phyloP scores from a whole-genome alignment of 257 asterid genomes.

The Solanum clarkiae region DNA sequence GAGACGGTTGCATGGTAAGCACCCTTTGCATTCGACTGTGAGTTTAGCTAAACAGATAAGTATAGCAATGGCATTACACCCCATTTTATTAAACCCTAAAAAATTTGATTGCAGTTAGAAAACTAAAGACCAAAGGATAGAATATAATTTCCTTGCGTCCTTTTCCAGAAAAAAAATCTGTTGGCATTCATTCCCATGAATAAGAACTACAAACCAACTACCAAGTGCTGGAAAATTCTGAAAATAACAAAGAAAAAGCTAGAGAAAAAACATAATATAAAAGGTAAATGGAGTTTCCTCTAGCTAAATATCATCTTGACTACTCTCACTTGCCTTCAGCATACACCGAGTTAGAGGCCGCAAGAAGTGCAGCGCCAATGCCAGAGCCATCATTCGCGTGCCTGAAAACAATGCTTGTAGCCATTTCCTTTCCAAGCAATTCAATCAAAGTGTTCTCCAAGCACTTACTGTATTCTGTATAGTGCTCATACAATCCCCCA shows the following conservation, averaged over 20 bases:
- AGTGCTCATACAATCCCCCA: conserved; percentile 57
- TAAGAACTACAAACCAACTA: background rate
- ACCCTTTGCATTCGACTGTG: background rate
- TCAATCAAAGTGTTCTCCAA: conserved; percentile 33
- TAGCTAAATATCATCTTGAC: background rate
- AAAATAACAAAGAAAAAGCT: background rate
- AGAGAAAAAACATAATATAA: background rate
- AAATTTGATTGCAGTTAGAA: background rate
- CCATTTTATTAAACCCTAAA: background rate
- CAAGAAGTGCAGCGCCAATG: conserved; percentile 62
- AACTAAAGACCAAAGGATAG: background rate
- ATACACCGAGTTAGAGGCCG: conserved; percentile 44
- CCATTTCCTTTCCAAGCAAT: conserved; percentile 34
- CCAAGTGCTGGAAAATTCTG: background rate
- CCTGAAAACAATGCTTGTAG: conserved; percentile 18
- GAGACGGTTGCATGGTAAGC: background rate
- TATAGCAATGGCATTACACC: background rate
- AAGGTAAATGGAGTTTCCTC: background rate
- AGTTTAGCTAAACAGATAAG: background rate
- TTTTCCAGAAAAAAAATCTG: background rate
- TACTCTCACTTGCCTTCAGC: background rate
- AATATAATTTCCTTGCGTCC: background rate
- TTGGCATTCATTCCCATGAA: background rate
- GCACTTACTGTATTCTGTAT: conserved; percentile 34
- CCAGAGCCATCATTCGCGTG: conserved; percentile 69